Percentiles rank a stretch among this genome's conserved stretches.
phyloP scores from a whole-genome alignment of 108 stramenopile species.

The Fragilaria crotonensis region DNA sequence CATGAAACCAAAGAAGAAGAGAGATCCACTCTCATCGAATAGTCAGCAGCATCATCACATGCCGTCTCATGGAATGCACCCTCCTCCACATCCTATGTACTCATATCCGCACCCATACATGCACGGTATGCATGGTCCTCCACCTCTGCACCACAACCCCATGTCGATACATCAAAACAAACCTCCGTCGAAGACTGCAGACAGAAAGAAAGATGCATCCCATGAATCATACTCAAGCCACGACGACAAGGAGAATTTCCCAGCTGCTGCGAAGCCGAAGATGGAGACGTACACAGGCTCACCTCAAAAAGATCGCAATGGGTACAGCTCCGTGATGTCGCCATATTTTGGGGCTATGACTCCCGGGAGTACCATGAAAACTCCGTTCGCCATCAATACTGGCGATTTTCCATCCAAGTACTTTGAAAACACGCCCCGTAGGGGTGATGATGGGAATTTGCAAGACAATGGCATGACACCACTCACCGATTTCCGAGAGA shows the following conservation, averaged over 20 bases:
- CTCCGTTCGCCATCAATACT: neutral
- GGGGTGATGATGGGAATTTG: neutral
- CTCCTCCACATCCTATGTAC: constrained; percentile 1
- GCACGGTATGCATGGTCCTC: neutral
- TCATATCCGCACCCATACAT: constrained; percentile 1
- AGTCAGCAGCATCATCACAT: neutral
- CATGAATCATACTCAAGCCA: neutral
- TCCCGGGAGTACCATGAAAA: constrained; percentile 1
- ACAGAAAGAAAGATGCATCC: neutral
- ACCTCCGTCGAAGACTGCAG: neutral
- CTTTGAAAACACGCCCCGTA: neutral
- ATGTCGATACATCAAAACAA: neutral
- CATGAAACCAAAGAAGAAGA: constrained; percentile 4
- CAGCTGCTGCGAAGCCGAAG: neutral
- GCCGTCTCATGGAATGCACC: constrained; percentile 1
- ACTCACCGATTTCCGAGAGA: constrained; percentile 1
- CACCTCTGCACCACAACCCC: neutral
- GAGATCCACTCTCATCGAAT: constrained; percentile 2
- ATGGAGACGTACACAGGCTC: neutral
- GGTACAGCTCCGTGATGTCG: neutral
- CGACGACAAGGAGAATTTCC: neutral
- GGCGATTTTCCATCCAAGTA: neutral
- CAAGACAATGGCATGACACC: constrained; percentile 7
- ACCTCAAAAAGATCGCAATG: neutral
- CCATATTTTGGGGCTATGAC: neutral